These are phyloP conservation scores for Trichoderma citrinoviride DNA, from an alignment of 2,329 filamentous ascomycete species.

Conservation along the genomic window DNA sequence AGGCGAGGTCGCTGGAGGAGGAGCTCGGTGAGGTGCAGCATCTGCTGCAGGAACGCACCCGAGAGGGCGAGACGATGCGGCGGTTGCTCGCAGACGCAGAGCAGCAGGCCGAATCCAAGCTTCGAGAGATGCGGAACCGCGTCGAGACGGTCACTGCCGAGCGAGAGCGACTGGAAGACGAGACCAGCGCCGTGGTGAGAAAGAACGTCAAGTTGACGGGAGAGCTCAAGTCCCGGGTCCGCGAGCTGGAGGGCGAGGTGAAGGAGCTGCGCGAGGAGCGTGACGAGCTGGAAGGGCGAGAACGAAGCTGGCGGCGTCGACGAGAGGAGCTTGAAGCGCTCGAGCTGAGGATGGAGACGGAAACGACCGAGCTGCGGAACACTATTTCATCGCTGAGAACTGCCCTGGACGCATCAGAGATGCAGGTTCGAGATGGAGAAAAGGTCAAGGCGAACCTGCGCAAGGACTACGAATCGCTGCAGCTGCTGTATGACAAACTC, in stretches of 20 bases:
- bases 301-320: constrained; percentile 70
- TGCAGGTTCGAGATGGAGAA: constrained; percentile 77
- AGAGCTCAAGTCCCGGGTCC: constrained; percentile 73
- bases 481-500: constrained; percentile 73
- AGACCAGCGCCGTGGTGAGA: constrained; percentile 74
- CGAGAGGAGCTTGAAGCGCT: constrained; percentile 73
- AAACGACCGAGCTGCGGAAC: constrained; percentile 70
- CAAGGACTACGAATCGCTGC: constrained; percentile 73
- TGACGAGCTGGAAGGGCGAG: constrained; percentile 71
- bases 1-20: constrained; percentile 84
- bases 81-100: constrained; percentile 84
- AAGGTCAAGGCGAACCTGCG: constrained; percentile 76
- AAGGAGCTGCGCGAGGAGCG: constrained; percentile 70
- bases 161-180: constrained; percentile 87
- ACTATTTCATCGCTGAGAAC: constrained; percentile 76
- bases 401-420: constrained; percentile 83
- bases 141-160: constrained; percentile 93
- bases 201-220: constrained; percentile 80
- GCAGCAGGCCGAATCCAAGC: constrained; percentile 72
- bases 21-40: constrained; percentile 86
- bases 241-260: constrained; percentile 77
- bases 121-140: constrained; percentile 83
- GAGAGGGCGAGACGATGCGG: constrained; percentile 94
- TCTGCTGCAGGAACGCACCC: constrained; percentile 79
- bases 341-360: constrained; percentile 66